Base-by-base conservation (phyloP, 2,329 filamentous ascomycete species). In the Kalaharituber pfeilii region DNA sequence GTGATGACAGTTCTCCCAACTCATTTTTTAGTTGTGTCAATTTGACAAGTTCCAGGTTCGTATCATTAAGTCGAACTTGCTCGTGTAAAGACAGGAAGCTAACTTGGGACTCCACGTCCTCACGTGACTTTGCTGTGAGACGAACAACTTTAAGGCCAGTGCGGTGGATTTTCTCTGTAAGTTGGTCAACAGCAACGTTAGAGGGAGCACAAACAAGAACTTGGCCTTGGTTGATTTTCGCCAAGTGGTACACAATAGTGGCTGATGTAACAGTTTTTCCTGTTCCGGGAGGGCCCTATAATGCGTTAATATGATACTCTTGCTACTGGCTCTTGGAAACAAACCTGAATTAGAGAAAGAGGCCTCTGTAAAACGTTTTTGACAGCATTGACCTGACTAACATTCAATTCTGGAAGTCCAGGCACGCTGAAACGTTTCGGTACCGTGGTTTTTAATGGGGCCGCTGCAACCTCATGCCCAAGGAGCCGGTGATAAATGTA, bases 231-330 rank as follows among this genome's bases (percentile, higher is more conserved):
- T 88, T 96, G 69, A 93, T 84, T 72, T 94, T 96, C 62, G 87
- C 86, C 56, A 98, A 75, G 67, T 98, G 91, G 66, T 95, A 96
- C 66, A 98, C 98, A 67, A 98, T 94, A 1, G 91, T 98, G 29
- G 91, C 91, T 30, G 91, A 98, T 15, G 91, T 98, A 56, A 98
- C 91, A 0, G 91, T 98, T 75, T 98, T 98, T 66, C 91, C 91
- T 3, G 91, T 98, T 66, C 91, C 91, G 0, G 91, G 91, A 57
- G 91, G 91, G 0, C 91, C 91, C 42, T 36, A 36, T n/a, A 36
- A n/a, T 36, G n/a, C 9, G n/a, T 36, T 36, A 36, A n/a, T 36
- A 9, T 36, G 9, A 36, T 36, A 36, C n/a, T n/a, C n/a, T n/a
- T n/a, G n/a, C n/a, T n/a, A n/a, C n/a, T n/a, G n/a, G n/a, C n/a